A percentile compares a stretch with the other conserved stretches of the same genome.
Conservation (phyloP, 441 rosid genomes). For the Syzygium syzygioides region DNA sequence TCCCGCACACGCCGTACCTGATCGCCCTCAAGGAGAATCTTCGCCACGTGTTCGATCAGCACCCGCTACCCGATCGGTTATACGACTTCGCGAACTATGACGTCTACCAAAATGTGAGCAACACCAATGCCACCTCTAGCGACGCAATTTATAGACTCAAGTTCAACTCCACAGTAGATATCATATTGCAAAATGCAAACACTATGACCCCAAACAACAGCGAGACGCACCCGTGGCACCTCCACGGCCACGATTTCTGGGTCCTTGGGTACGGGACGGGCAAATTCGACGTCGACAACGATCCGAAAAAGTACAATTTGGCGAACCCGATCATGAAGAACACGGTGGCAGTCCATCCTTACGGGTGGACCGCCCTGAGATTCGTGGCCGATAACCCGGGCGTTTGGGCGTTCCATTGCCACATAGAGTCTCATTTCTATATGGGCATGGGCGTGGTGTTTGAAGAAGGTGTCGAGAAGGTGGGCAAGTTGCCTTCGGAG, state of each 20-base stretch:
- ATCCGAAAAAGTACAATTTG: constrained; percentile 36
- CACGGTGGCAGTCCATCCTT: constrained; percentile 57
- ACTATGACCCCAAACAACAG: constrained; percentile 25
- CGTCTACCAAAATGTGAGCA: not conserved
- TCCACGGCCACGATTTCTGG: constrained; percentile 80
- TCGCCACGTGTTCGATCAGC: constrained; percentile 26
- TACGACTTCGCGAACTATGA: constrained; percentile 28
- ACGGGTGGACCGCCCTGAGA: constrained; percentile 62
- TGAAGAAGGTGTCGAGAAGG: constrained; percentile 47
- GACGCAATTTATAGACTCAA: constrained; percentile 35
- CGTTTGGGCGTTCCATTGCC: constrained; percentile 71
- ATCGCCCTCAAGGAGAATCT: constrained; percentile 44
- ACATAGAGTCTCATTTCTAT: constrained; percentile 59
- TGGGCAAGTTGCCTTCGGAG: constrained; percentile 43
- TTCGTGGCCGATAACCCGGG: constrained; percentile 62
- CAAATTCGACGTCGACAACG: constrained; percentile 33
- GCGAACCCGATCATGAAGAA: constrained; percentile 65
- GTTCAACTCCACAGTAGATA: constrained; percentile 52
- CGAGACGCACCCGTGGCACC: constrained; percentile 85
- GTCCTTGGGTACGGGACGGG: constrained; percentile 59
- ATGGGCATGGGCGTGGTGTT: constrained; percentile 77
- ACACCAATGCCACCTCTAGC: constrained; percentile 33
- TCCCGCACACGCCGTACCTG: constrained; percentile 48
- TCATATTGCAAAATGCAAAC: constrained; percentile 60
- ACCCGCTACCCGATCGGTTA: constrained; percentile 28